Evolutionary conservation across 768 basidiomycete genomes (phyloP), one percentile per base, ranked within the genome.

Genomic region (Mycena capillaripes): DNA sequence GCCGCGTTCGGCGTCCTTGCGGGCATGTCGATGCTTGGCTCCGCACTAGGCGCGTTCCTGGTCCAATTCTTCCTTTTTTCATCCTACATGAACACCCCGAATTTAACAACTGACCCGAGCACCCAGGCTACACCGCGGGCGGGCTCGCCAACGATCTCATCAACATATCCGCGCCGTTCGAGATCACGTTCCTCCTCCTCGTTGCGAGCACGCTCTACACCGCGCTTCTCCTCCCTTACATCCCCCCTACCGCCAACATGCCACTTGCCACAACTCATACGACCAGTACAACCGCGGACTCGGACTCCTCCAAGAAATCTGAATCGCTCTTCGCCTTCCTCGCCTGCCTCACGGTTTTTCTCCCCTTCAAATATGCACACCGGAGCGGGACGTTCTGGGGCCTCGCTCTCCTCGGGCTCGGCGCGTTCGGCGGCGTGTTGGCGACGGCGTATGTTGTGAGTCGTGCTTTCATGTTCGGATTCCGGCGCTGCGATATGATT

Each of bases 131-230:
- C 59, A 58, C 61, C 27, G 52, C 23, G 1, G 69, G 73, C 30
- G 73, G 73, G 5, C 36, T 74, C 40, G 38, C 40, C 14, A 50
- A 60, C 62, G 55, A 59, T 10, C 52, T 59, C 63, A 36, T 74
- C 42, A 46, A 19, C 29, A 19, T 74, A 12, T 57, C 58, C 27
- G 73, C 69, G 25, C 73, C 73, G 11, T 74, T 70, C 44, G 48
- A 70, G 21, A 66, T 70, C 59, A 74, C 73, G 1, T 74, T 70
- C 52, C 48, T 58, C 59, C 52, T 74, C 30, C 69, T 74, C 27
- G 73, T 74, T 23, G 40, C n/a, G 55, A 56, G 25, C 21, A 70
- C 73, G 14, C 27, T 70, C 9, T 74, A 38, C 25, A 66, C 69
- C 5, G 40, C 42, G 12, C 23, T 57, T n/a, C 34, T 36, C 17